A percentile compares a stretch with the other conserved stretches of the same genome.
phyloP scores from a whole-genome alignment of 2,329 filamentous ascomycete genomes.

The Coniochaeta ligniaria region DNA sequence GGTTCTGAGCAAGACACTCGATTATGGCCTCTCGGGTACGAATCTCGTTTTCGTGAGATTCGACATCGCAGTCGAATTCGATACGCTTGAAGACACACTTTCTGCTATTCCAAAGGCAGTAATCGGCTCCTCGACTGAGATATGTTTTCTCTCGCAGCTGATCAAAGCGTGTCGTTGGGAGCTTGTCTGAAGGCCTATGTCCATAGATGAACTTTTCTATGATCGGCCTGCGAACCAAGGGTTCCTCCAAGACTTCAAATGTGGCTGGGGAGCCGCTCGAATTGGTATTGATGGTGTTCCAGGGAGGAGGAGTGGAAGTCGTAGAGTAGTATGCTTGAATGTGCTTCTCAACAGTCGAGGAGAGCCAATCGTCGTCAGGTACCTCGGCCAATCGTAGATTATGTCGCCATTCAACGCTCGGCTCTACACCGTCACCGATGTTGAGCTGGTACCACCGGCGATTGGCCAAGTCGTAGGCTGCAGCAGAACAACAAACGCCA shows the following conservation, averaged over 20 bases:
- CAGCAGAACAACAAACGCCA: slow-evolving; percentile 4
- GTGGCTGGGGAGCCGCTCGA: slow-evolving; percentile 1
- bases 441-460: slow-evolving; percentile 12
- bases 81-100: slow-evolving; percentile 14
- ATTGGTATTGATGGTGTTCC: slow-evolving; percentile 5
- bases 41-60: slow-evolving; percentile 9
- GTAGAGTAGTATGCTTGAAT: slow-evolving; percentile 4
- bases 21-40: slow-evolving; percentile 6
- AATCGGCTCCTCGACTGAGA: slow-evolving; percentile 8
- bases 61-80: slow-evolving; percentile 11
- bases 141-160: slow-evolving; percentile 6
- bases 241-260: not conserved
- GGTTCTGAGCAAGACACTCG: slow-evolving; percentile 1
- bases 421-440: slow-evolving; percentile 4
- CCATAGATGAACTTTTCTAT: slow-evolving; percentile 5
- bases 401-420: slow-evolving; percentile 5
- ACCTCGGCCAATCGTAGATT: not conserved
- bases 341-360: slow-evolving; percentile 3
- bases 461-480: slow-evolving; percentile 11
- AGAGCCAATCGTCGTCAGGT: not conserved
- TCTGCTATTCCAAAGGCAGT: slow-evolving; percentile 7
- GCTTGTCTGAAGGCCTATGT: slow-evolving; percentile 1
- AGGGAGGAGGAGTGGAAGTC: not conserved
- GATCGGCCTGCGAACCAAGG: slow-evolving; percentile 5
- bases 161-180: slow-evolving; percentile 5